Conservation (phyloP, 2,329 filamentous ascomycete species). For the Aureobasidium sp. region DNA sequence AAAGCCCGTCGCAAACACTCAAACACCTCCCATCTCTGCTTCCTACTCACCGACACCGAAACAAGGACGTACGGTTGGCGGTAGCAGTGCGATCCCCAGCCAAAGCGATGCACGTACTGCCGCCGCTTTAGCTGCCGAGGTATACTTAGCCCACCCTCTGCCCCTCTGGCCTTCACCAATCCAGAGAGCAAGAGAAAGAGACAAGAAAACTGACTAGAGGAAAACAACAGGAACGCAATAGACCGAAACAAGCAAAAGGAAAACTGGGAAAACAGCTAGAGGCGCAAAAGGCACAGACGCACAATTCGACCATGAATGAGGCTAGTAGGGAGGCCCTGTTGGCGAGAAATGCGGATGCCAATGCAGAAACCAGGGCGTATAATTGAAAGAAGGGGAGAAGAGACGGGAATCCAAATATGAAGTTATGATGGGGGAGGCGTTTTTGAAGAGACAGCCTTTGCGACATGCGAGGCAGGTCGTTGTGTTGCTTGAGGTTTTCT, state of each 20-base stretch:
- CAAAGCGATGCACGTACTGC: conserved; percentile 58
- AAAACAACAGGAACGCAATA: conserved; percentile 56
- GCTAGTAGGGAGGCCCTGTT: conserved; percentile 60
- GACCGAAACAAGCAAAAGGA: conserved; percentile 52
- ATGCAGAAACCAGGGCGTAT: conserved; percentile 47
- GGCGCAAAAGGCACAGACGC: conserved; percentile 67
- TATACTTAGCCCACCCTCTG: conserved; percentile 36
- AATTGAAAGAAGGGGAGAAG: background rate
- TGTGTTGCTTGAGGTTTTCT: background rate
- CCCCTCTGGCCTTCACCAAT: background rate
- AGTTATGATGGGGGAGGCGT: background rate
- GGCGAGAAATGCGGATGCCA: conserved; percentile 61
- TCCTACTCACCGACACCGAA: conserved; percentile 16
- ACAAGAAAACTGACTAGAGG: conserved; percentile 19
- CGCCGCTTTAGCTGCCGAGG: conserved; percentile 79
- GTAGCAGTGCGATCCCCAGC: conserved; percentile 6
- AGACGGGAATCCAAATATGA: background rate
- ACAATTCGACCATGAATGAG: conserved; percentile 59
- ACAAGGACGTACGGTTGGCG: conserved; percentile 45
- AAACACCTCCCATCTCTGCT: background rate
- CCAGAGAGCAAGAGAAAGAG: background rate
- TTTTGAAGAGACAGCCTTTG: background rate
- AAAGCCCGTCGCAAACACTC: conserved; percentile 38
- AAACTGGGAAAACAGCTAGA: conserved; percentile 66
- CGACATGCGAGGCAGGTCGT: background rate